Conservation (phyloP, 176 grass and related monocot genomes). For the Lolium multiflorum region DNA sequence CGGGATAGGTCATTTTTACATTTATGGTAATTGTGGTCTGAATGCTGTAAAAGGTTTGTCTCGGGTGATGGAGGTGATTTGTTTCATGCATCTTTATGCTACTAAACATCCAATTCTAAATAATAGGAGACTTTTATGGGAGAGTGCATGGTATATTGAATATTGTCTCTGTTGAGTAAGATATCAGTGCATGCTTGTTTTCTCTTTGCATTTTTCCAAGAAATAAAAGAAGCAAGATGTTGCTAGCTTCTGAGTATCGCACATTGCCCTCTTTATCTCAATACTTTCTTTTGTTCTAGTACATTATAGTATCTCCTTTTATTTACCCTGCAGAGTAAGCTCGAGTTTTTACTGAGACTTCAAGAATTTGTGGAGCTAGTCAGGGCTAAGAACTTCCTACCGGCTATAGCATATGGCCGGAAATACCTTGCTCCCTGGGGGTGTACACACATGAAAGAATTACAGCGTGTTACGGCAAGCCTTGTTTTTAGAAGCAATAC, state of each 20-base stretch:
- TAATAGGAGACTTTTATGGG: not conserved
- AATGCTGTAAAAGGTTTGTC: not conserved
- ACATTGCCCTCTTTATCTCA: slow-evolving; percentile 23
- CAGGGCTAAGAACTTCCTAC: slow-evolving; percentile 71
- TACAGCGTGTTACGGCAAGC: slow-evolving; percentile 80
- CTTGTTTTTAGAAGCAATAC: slow-evolving; percentile 86
- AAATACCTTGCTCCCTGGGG: slow-evolving; percentile 98
- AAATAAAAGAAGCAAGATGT: slow-evolving; percentile 21
- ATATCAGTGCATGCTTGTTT: not conserved
- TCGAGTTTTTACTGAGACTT: slow-evolving; percentile 93
- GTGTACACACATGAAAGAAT: slow-evolving; percentile 77
- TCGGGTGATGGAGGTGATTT: not conserved
- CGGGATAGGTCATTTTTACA: not conserved
- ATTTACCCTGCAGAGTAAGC: slow-evolving; percentile 81
- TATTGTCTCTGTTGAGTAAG: not conserved
- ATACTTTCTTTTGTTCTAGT: not conserved
- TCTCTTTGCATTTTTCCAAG: slow-evolving; percentile 25
- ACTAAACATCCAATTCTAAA: not conserved
- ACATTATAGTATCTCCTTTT: not conserved
- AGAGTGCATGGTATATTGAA: slow-evolving; percentile 1
- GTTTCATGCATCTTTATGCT: not conserved
- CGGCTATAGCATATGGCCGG: slow-evolving; percentile 84
- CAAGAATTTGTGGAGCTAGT: slow-evolving; percentile 98
- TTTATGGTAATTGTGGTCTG: slow-evolving; percentile 7
- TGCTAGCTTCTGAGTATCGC: slow-evolving; percentile 6